phyloP scores from a whole-genome alignment of 768 basidiomycete species.

The Cantharellus cinnabarinus region DNA sequence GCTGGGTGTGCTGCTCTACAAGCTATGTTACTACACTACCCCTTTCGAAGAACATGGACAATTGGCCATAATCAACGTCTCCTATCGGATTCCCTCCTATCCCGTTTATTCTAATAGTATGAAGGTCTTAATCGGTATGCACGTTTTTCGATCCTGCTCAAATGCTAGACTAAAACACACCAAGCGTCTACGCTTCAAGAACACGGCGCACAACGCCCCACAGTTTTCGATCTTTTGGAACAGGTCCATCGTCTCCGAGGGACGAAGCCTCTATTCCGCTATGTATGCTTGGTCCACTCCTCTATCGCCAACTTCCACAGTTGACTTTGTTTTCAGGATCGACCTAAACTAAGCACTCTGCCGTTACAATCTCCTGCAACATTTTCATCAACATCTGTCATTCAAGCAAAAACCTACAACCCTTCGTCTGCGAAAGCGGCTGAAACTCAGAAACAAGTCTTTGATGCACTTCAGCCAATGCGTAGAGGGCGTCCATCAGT shows the following conservation, averaged over 20 bases:
- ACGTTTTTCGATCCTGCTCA: slow-evolving; percentile 5
- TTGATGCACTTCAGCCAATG: slow-evolving; percentile 66
- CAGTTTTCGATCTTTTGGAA: slow-evolving; percentile 67
- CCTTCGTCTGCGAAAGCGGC: slow-evolving; percentile 13
- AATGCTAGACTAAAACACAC: slow-evolving; percentile 6
- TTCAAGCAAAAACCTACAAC: not conserved
- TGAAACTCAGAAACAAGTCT: slow-evolving; percentile 54
- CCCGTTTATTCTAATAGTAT: slow-evolving; percentile 70
- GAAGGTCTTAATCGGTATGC: slow-evolving; percentile 59
- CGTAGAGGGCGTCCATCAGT: slow-evolving; percentile 40
- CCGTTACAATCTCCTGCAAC: not conserved
- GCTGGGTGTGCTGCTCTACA: slow-evolving; percentile 87
- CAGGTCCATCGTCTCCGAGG: slow-evolving; percentile 75
- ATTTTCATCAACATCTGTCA: slow-evolving; percentile 4
- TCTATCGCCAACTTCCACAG: not conserved
- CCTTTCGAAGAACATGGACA: slow-evolving; percentile 98
- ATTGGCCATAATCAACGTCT: slow-evolving; percentile 87
- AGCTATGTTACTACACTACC: slow-evolving; percentile 97
- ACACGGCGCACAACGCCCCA: slow-evolving; percentile 67
- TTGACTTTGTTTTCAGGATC: not conserved
- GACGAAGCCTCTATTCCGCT: slow-evolving; percentile 61
- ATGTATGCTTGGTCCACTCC: slow-evolving; percentile 19
- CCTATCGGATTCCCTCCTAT: slow-evolving; percentile 79
- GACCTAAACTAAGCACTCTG: not conserved
- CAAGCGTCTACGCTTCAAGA: slow-evolving; percentile 84